A percentile compares a stretch with the other conserved stretches of the same genome.
phyloP scores from a whole-genome alignment of 495 filamentous ascomycete species.

The Chaetomidium leptoderma region DNA sequence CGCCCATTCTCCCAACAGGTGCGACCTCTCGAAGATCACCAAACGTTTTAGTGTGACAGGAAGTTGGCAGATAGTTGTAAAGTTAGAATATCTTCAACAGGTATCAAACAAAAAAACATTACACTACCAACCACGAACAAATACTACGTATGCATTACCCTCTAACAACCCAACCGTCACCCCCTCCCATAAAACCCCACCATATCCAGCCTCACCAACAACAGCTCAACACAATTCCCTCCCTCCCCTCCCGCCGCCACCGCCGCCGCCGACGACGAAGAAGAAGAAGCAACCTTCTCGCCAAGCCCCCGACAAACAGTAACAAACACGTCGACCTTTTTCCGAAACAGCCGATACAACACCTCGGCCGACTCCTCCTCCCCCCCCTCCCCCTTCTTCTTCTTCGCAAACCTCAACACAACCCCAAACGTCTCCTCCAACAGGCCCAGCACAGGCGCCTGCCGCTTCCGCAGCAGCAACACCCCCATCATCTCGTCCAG shows the following conservation, averaged over 20 bases:
- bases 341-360: conserved; percentile 60
- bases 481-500: conserved; percentile 75
- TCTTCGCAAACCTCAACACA: conserved; percentile 60
- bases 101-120: too few species aligned
- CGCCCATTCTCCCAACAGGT: too few species aligned
- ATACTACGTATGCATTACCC: neutral
- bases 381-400: neutral
- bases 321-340: conserved; percentile 65
- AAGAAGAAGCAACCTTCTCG: conserved; percentile 47
- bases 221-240: conserved; percentile 49
- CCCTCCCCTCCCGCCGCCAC: conserved; percentile 40
- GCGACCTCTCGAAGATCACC: too few species aligned
- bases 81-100: too few species aligned
- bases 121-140: too few species aligned
- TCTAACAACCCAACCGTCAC: neutral
- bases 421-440: conserved; percentile 73
- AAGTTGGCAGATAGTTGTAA: too few species aligned
- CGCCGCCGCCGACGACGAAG: conserved; percentile 9
- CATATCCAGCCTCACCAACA: conserved; percentile 59
- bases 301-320: conserved; percentile 56
- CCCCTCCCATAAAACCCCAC: conserved; percentile 48
- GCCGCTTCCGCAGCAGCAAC: conserved; percentile 64
- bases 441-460: conserved; percentile 64
- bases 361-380: conserved; percentile 42
- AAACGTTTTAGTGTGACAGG: too few species aligned